These are phyloP conservation scores for Tricholoma hemisulphureum DNA, from an alignment of 768 basidiomycete genomes.

Conservation along the genomic window DNA sequence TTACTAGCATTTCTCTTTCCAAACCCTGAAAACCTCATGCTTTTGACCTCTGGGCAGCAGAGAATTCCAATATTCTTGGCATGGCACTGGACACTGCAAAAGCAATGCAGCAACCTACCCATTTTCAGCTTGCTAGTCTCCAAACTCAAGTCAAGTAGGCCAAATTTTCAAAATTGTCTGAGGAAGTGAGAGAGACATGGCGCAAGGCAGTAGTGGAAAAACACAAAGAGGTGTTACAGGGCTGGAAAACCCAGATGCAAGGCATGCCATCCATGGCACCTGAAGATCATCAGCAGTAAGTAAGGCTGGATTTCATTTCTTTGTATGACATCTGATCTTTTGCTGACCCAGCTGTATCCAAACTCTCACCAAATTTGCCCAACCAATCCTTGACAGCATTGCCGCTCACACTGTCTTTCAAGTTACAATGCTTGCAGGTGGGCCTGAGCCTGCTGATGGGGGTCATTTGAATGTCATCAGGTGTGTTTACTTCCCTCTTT, in stretches of 20 bases:
- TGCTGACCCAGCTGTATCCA: not conserved
- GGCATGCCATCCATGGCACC: not conserved
- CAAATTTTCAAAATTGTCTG: not conserved
- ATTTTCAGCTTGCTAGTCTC: not conserved
- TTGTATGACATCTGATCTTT: not conserved
- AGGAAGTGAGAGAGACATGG: not conserved
- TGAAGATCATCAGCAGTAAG: not conserved
- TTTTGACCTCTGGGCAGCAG: not conserved
- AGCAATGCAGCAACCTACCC: not conserved
- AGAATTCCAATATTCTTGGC: not conserved
- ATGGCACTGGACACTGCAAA: not conserved
- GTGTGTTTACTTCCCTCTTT: not conserved
- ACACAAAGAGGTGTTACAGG: not conserved
- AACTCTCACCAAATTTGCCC: not conserved
- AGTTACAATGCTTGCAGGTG: not conserved
- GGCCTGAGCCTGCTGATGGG: conserved; percentile 9
- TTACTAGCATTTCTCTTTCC: conserved; percentile 20
- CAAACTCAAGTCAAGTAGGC: not conserved
- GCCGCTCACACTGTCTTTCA: too few species aligned
- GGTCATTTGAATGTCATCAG: conserved; percentile 3
- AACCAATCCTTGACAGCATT: not conserved
- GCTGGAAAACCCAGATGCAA: not conserved
- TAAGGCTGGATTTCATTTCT: not conserved
- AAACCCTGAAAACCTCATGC: too few species aligned
- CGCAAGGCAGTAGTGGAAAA: not conserved